These are phyloP conservation scores for Hanseniaspora nectarophila DNA, from an alignment of 805 yeast species.

Conservation along the genomic window DNA sequence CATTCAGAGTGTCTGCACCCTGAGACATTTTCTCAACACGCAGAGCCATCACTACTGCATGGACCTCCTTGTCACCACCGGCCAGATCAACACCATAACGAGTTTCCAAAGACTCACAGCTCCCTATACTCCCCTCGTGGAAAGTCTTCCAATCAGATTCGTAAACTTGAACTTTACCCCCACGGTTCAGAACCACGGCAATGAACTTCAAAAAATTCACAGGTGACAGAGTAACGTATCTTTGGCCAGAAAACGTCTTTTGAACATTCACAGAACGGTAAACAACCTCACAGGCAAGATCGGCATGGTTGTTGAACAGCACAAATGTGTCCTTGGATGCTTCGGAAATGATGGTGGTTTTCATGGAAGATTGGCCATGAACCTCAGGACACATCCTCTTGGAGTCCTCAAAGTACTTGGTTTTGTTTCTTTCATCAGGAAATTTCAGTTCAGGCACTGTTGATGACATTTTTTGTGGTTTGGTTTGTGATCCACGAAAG, in stretches of 20 bases:
- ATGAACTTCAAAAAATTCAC: constrained; percentile 59
- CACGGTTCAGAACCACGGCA: constrained; percentile 54
- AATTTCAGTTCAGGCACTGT: constrained; percentile 48
- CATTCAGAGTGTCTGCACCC: constrained; percentile 31
- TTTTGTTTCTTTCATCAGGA: constrained; percentile 40
- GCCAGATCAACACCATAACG: constrained; percentile 18
- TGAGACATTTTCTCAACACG: constrained; percentile 23
- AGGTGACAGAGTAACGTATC: constrained; percentile 63
- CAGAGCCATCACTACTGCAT: constrained; percentile 25
- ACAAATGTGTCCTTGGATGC: constrained; percentile 5
- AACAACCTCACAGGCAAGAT: constrained; percentile 31
- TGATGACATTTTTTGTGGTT: constrained; percentile 25
- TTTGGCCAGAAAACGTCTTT: constrained; percentile 8
- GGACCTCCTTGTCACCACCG: constrained; percentile 32
- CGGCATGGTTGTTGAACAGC: background rate
- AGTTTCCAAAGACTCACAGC: background rate
- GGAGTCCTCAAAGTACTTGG: constrained; percentile 36
- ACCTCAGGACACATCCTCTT: constrained; percentile 21
- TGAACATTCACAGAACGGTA: constrained; percentile 52
- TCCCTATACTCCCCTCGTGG: background rate
- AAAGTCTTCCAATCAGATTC: constrained; percentile 47
- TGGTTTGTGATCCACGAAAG: background rate
- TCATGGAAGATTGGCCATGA: background rate
- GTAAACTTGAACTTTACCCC: constrained; percentile 71
- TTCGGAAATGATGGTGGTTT: background rate